Conservation (phyloP, 2,329 filamentous ascomycete genomes). For the Exophiala oligosperma region DNA sequence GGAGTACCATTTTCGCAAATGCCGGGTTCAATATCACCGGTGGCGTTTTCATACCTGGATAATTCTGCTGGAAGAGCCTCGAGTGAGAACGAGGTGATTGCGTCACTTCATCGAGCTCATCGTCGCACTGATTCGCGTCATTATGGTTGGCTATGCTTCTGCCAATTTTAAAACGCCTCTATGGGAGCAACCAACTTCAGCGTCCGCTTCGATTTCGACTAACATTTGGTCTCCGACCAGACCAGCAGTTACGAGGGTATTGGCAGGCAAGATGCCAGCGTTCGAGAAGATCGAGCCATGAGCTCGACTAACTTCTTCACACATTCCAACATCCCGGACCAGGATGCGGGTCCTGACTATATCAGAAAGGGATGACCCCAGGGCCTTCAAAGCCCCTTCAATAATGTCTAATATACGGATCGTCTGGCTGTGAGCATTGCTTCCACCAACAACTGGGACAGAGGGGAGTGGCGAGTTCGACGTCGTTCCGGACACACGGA, state of each 20-base stretch:
- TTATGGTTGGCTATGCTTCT: too few species aligned
- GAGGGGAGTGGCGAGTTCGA: neutral
- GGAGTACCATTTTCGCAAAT: constrained; percentile 28
- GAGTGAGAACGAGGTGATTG: too few species aligned
- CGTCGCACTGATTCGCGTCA: too few species aligned
- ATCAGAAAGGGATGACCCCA: neutral
- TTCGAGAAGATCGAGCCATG: neutral
- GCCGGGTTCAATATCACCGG: constrained; percentile 30
- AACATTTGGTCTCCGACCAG: constrained; percentile 1
- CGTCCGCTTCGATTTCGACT: neutral
- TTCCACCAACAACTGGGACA: neutral
- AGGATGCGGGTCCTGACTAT: neutral
- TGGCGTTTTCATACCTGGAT: constrained; percentile 26
- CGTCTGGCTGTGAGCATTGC: neutral
- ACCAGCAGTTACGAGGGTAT: neutral
- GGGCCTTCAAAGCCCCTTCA: neutral
- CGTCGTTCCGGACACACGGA: neutral
- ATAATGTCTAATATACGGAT: neutral
- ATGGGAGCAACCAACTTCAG: neutral
- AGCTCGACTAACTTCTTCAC: constrained; percentile 1
- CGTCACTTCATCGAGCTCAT: too few species aligned
- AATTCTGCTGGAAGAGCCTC: too few species aligned
- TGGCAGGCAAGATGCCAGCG: neutral
- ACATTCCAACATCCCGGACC: neutral
- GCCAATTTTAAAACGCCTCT: neutral